A percentile compares a stretch with the other conserved stretches of the same genome.
Evolutionary conservation across 306 rosid species (phyloP).

Genomic region (Ziziphus jujuba): DNA sequence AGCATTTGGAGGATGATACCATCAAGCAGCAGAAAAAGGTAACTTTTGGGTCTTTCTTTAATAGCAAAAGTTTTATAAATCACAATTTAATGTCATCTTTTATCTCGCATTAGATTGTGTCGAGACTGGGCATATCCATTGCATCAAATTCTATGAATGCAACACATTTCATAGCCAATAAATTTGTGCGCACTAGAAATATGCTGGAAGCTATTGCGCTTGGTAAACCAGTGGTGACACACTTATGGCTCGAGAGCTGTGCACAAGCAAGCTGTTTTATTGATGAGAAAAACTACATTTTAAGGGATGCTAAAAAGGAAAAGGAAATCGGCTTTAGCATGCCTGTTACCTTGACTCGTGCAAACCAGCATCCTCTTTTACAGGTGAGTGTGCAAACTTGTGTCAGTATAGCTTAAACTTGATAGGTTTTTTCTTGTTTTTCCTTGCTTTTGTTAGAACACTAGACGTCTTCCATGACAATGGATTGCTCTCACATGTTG

Average conservation of each 20-base stretch:
- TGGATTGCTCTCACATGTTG: neutral
- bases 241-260: slow-evolving; percentile 86
- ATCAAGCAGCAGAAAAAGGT: slow-evolving; percentile 93
- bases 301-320: slow-evolving; percentile 89
- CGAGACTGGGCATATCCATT: slow-evolving; percentile 62
- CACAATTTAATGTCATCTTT: slow-evolving; percentile 19
- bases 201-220: slow-evolving; percentile 90
- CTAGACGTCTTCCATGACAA: neutral
- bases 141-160: slow-evolving; percentile 70
- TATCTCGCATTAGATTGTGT: slow-evolving; percentile 47
- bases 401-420: slow-evolving; percentile 14
- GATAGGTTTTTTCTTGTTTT: slow-evolving; percentile 13
- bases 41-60: slow-evolving; percentile 5
- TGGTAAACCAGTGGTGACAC: slow-evolving; percentile 92
- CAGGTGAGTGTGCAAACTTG: slow-evolving; percentile 37
- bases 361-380: slow-evolving; percentile 66
- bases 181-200: slow-evolving; percentile 85
- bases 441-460: neutral
- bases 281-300: slow-evolving; percentile 78
- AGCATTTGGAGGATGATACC: slow-evolving; percentile 64
- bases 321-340: slow-evolving; percentile 83
- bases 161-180: slow-evolving; percentile 85
- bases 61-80: neutral
- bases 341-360: slow-evolving; percentile 76
- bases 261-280: slow-evolving; percentile 87